phyloP scores from a whole-genome alignment of 805 yeast species.

The Saturnispora kantuleensis region DNA sequence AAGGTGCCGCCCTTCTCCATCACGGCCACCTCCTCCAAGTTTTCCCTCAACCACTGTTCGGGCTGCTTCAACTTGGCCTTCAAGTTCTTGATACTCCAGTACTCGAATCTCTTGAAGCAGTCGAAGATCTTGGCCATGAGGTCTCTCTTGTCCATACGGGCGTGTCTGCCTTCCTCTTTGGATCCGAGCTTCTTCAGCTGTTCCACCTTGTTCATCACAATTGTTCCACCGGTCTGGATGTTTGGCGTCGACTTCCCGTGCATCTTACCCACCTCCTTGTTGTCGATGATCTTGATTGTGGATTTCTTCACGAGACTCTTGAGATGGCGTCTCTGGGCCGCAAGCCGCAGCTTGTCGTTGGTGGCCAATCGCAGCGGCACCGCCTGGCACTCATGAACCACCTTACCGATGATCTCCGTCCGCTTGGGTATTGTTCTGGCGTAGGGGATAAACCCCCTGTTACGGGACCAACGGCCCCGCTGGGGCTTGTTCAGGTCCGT shows the following conservation, averaged over 20 bases:
- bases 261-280: slow-evolving; percentile 72
- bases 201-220: slow-evolving; percentile 55
- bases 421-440: slow-evolving; percentile 83
- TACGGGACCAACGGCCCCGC: slow-evolving; percentile 8
- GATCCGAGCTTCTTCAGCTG: slow-evolving; percentile 44
- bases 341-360: slow-evolving; percentile 53
- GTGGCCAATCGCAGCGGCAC: slow-evolving; percentile 69
- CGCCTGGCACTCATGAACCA: slow-evolving; percentile 86
- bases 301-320: slow-evolving; percentile 31
- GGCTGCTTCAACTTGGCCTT: slow-evolving; percentile 94
- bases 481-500: slow-evolving; percentile 11
- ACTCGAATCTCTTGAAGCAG: slow-evolving; percentile 88
- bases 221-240: slow-evolving; percentile 55
- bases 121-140: slow-evolving; percentile 80
- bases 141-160: slow-evolving; percentile 88
- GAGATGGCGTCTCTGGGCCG: slow-evolving; percentile 28
- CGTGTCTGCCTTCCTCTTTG: slow-evolving; percentile 72
- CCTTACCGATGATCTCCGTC: slow-evolving; percentile 77
- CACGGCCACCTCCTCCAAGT: slow-evolving; percentile 79
- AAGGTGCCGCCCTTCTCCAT: slow-evolving; percentile 93
- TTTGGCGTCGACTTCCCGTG: slow-evolving; percentile 83
- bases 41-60: slow-evolving; percentile 83
- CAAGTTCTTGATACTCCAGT: slow-evolving; percentile 92
- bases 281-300: slow-evolving; percentile 46
- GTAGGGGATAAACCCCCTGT: slow-evolving; percentile 47